Percentiles rank a stretch among this genome's conserved stretches.
Evolutionary conservation across 805 yeast genomes (phyloP).

Genomic region (Torulaspora gathmanii): DNA sequence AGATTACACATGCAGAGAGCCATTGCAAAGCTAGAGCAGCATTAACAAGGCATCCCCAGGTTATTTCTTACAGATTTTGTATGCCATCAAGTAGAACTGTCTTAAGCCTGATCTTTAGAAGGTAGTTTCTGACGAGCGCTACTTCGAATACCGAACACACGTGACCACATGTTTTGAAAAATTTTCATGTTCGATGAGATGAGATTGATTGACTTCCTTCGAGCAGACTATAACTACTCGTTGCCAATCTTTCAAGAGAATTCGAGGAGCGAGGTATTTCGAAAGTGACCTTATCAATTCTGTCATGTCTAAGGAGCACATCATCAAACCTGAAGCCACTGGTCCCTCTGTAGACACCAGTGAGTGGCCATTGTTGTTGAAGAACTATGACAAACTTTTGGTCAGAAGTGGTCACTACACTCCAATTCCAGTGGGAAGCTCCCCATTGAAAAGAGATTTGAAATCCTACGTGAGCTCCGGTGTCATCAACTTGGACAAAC

Average conservation of each 20-base stretch:
- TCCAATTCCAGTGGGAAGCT: conserved; percentile 92
- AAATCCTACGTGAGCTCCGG: conserved; percentile 88
- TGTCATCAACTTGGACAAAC: conserved; percentile 95
- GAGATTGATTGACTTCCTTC: conserved; percentile 10
- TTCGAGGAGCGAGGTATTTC: not conserved
- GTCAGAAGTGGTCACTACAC: conserved; percentile 97
- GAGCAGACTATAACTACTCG: not conserved
- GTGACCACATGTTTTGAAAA: conserved; percentile 8
- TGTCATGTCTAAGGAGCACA: conserved; percentile 60
- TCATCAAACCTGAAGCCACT: conserved; percentile 83
- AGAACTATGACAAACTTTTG: conserved; percentile 86
- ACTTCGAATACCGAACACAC: not conserved
- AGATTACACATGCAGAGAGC: conserved; percentile 46
- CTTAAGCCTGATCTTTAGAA: not conserved
- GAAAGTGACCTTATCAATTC: not conserved
- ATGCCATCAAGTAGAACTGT: not conserved
- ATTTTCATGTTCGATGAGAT: conserved; percentile 19
- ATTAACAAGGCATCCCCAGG: not conserved
- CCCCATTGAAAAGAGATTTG: conserved; percentile 91
- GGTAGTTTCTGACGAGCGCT: not conserved
- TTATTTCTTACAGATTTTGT: not conserved
- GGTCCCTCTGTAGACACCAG: conserved; percentile 80
- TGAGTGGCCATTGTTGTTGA: conserved; percentile 92
- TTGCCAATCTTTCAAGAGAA: not conserved
- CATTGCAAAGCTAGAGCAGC: not conserved